phyloP scores from a whole-genome alignment of 352 stramenopile species.

The Blastocystis sp. region DNA sequence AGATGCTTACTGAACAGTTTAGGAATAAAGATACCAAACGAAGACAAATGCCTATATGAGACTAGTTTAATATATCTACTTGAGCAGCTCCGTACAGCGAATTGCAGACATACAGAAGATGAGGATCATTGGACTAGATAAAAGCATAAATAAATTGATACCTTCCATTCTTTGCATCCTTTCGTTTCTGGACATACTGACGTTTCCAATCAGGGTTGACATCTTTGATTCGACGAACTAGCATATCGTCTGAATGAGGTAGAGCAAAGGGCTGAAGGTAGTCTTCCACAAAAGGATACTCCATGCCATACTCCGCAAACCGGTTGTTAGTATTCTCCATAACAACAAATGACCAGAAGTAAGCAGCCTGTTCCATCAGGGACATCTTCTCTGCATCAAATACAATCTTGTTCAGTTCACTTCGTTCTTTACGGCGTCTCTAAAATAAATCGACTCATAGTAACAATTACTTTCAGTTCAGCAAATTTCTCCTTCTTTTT shows the following conservation, averaged over 20 bases:
- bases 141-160: not conserved
- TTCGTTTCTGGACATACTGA: not conserved
- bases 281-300: slow-evolving; percentile 11
- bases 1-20: slow-evolving; percentile 55
- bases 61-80: not conserved
- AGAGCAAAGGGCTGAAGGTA: not conserved
- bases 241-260: not conserved
- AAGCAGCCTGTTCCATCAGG: slow-evolving; percentile 19
- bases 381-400: slow-evolving; percentile 10
- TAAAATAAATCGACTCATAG: not conserved
- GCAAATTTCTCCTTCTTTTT: slow-evolving; percentile 63
- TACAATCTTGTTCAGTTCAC: slow-evolving; percentile 6
- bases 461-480: slow-evolving; percentile 4
- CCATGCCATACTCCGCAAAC: slow-evolving; percentile 43
- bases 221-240: slow-evolving; percentile 17
- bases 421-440: slow-evolving; percentile 42
- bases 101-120: slow-evolving; percentile 58
- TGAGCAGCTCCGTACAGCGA: slow-evolving; percentile 35
- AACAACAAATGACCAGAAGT: slow-evolving; percentile 54
- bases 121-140: slow-evolving; percentile 4
- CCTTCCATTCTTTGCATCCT: slow-evolving; percentile 24
- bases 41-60: not conserved
- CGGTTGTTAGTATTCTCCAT: slow-evolving; percentile 16
- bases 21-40: slow-evolving; percentile 13
- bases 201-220: slow-evolving; percentile 35